Conservation (phyloP, 805 yeast genomes). For the Pachysolen tannophilus region DNA sequence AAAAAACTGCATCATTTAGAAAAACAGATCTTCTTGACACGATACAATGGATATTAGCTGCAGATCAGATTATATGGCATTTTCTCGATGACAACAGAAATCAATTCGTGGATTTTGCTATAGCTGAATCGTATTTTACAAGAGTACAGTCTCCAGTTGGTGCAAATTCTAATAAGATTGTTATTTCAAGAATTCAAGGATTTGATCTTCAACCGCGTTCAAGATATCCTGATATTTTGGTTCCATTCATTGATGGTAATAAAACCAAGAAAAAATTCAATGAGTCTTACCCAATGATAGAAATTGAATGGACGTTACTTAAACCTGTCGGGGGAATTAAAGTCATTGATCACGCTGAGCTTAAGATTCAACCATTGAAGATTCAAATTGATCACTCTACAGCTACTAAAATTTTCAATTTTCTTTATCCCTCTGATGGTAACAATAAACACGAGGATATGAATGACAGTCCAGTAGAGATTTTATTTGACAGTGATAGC, state of each 20-base stretch:
- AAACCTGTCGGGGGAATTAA: constrained; percentile 87
- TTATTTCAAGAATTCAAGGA: constrained; percentile 59
- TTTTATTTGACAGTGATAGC: too few species aligned
- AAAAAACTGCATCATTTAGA: constrained; percentile 13
- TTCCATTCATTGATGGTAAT: constrained; percentile 30
- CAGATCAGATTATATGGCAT: constrained; percentile 67
- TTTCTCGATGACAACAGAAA: constrained; percentile 49
- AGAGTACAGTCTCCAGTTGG: constrained; percentile 43
- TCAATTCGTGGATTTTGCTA: constrained; percentile 64
- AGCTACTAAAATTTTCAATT: constrained; percentile 17
- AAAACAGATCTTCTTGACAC: constrained; percentile 20
- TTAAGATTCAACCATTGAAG: background rate
- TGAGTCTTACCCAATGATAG: constrained; percentile 26
- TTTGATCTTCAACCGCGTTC: constrained; percentile 53
- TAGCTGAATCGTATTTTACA: constrained; percentile 52
- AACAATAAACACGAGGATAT: background rate
- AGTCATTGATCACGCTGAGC: constrained; percentile 32
- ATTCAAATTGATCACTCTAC: constrained; percentile 3
- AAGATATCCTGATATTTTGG: constrained; percentile 61
- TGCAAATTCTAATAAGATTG: constrained; percentile 61
- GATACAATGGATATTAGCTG: constrained; percentile 53
- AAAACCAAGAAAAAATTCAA: constrained; percentile 12
- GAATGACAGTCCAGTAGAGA: too few species aligned
- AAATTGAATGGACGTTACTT: constrained; percentile 67
- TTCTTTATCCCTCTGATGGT: background rate